Percentiles rank a stretch among this genome's conserved stretches.
phyloP scores from a whole-genome alignment of 192 early-diverging fungal genomes.

The Coemansia sp. region DNA sequence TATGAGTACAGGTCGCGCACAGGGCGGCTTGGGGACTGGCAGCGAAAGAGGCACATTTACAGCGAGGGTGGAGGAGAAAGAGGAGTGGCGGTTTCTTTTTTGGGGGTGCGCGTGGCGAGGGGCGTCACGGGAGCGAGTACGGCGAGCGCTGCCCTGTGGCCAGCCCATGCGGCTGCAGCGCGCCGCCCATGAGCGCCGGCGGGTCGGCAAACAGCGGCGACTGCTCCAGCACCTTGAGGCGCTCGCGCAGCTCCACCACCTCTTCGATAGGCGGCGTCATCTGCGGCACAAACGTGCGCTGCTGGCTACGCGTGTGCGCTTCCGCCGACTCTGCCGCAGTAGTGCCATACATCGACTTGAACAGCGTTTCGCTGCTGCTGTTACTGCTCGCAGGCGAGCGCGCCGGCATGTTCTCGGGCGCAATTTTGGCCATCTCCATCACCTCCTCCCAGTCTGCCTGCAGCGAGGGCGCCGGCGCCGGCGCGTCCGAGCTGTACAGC shows the following conservation, averaged over 20 bases:
- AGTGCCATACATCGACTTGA: constrained; percentile 18
- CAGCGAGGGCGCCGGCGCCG: constrained; percentile 12
- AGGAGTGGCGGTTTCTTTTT: too few relatives aligned
- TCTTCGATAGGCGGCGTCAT: constrained; percentile 46
- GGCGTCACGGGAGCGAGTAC: constrained; percentile 9
- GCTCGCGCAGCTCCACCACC: constrained; percentile 27
- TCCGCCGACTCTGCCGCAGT: constrained; percentile 18
- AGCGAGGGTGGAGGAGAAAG: background rate
- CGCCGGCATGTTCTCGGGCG: constrained; percentile 9
- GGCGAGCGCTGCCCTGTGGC: constrained; percentile 11
- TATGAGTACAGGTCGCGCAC: constrained; percentile 67
- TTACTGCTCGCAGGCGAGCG: constrained; percentile 2
- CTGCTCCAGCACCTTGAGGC: constrained; percentile 30
- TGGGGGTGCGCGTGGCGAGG: background rate
- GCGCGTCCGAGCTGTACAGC: constrained; percentile 6
- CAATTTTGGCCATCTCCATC: constrained; percentile 33
- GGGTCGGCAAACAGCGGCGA: constrained; percentile 37
- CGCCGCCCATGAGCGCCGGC: background rate
- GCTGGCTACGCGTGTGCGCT: background rate
- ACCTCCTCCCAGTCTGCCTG: constrained; percentile 49
- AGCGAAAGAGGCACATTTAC: background rate
- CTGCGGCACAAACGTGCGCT: constrained; percentile 28
- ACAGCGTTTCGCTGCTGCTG: constrained; percentile 12
- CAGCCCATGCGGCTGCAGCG: constrained; percentile 1
- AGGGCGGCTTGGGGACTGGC: constrained; percentile 86